Conservation (phyloP, 352 stramenopile species). For the Blastocystis sp. region DNA sequence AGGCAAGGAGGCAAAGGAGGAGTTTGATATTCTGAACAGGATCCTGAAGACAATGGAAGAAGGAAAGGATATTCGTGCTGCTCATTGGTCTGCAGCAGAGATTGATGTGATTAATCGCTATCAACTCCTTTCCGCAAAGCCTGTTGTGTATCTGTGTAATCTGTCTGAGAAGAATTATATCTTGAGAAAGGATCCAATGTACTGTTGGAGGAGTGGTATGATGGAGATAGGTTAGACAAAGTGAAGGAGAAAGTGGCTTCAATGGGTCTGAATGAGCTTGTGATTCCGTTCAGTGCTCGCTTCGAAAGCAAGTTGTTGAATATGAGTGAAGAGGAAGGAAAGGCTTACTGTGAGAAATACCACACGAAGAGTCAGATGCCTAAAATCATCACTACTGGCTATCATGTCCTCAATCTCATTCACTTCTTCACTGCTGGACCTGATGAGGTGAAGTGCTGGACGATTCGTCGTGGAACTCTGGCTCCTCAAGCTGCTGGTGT, state of each 20-base stretch:
- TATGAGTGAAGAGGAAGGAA: slow-evolving; percentile 71
- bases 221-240: slow-evolving; percentile 84
- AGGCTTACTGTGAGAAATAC: slow-evolving; percentile 71
- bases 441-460: slow-evolving; percentile 98
- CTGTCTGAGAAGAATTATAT: slow-evolving; percentile 97
- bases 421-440: slow-evolving; percentile 98
- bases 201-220: slow-evolving; percentile 59
- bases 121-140: slow-evolving; percentile 88
- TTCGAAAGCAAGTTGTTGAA: slow-evolving; percentile 90
- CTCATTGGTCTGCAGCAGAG: slow-evolving; percentile 79
- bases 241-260: slow-evolving; percentile 93
- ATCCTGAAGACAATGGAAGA: slow-evolving; percentile 79
- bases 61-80: slow-evolving; percentile 85
- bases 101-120: slow-evolving; percentile 86
- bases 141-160: slow-evolving; percentile 98
- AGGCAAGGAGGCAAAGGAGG: slow-evolving; percentile 77
- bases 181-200: slow-evolving; percentile 91
- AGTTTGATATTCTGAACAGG: slow-evolving; percentile 82
- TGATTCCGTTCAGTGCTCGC: slow-evolving; percentile 95
- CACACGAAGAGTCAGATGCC: slow-evolving; percentile 85
- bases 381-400: slow-evolving; percentile 93
- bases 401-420: slow-evolving; percentile 93
- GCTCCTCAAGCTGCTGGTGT: slow-evolving; percentile 94
- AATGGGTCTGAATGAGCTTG: slow-evolving; percentile 88
- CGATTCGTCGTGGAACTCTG: slow-evolving; percentile 87